Evolutionary conservation across 2,329 filamentous ascomycete species (phyloP).

Genomic region (Talaromyces islandicus): DNA sequence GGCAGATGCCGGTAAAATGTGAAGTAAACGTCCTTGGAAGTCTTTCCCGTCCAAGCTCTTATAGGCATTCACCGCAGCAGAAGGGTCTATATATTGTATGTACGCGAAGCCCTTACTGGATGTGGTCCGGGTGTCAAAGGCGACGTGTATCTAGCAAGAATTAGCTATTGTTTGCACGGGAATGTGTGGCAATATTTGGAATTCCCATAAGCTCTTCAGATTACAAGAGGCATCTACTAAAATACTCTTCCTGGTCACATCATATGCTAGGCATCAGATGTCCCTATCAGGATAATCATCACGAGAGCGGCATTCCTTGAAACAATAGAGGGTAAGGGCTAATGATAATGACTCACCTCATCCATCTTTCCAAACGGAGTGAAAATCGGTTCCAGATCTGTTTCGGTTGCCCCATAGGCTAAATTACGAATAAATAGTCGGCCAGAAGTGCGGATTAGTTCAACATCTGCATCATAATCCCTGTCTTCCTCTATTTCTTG

Average conservation of each 20-base stretch:
- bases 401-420: constrained; percentile 70
- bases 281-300: constrained; percentile 99
- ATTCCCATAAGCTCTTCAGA: constrained; percentile 54
- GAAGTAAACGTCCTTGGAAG: constrained; percentile 87
- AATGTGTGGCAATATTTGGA: background rate
- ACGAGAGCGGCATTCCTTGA: constrained; percentile 45
- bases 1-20: constrained; percentile 76
- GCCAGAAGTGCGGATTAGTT: constrained; percentile 64
- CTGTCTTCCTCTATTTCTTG: constrained; percentile 18
- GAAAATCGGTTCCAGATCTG: constrained; percentile 70
- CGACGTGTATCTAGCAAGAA: constrained; percentile 70
- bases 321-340: background rate
- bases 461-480: constrained; percentile 41
- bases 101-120: constrained; percentile 86
- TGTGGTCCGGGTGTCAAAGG: constrained; percentile 63
- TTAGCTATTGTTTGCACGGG: constrained; percentile 35
- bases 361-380: constrained; percentile 65
- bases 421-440: constrained; percentile 87
- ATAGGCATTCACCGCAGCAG: constrained; percentile 72
- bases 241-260: constrained; percentile 86
- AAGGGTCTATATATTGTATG: constrained; percentile 68
- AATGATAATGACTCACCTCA: constrained; percentile 64
- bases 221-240: constrained; percentile 98
- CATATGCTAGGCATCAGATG: constrained; percentile 89
- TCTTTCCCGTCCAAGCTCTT: constrained; percentile 72